phyloP scores from a whole-genome alignment of 2,329 filamentous ascomycete genomes.

The Pseudopyricularia cyperi region DNA sequence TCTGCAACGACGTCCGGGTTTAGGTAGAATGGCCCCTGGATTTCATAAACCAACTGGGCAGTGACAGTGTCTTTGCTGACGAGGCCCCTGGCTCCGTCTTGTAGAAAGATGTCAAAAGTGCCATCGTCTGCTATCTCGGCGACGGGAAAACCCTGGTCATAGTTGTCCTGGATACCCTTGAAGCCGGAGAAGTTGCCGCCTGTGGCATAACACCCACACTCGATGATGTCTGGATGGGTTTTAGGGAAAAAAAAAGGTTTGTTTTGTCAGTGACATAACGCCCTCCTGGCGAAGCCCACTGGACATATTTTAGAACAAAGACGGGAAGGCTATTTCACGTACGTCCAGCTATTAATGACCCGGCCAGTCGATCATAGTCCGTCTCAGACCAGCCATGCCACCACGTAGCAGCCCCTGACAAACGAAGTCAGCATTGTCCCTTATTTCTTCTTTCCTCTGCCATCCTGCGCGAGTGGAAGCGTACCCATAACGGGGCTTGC shows the following conservation, averaged over 20 bases:
- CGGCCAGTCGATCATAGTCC: slow-evolving; percentile 34
- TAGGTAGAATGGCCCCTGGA: slow-evolving; percentile 24
- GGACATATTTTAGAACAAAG: no score
- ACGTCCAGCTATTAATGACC: slow-evolving; percentile 32
- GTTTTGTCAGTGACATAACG: neutral
- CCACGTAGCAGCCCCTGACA: slow-evolving; percentile 34
- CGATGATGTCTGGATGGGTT: slow-evolving; percentile 27
- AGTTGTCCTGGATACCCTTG: slow-evolving; percentile 16
- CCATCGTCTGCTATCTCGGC: slow-evolving; percentile 21
- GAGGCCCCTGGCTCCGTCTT: slow-evolving; percentile 19
- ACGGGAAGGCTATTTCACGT: neutral
- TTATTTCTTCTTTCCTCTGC: neutral
- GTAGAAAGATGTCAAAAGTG: slow-evolving; percentile 20
- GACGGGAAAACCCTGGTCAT: slow-evolving; percentile 22
- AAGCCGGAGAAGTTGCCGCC: slow-evolving; percentile 42
- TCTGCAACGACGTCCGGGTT: slow-evolving; percentile 34
- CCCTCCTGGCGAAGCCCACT: neutral
- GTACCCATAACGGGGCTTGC: slow-evolving; percentile 33
- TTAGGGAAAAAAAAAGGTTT: neutral
- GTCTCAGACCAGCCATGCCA: slow-evolving; percentile 38
- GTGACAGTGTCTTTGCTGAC: slow-evolving; percentile 15
- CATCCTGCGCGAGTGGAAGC: neutral
- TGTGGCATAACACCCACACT: slow-evolving; percentile 39
- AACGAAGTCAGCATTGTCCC: neutral
- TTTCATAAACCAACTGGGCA: slow-evolving; percentile 8